Conservation (phyloP, 2,329 filamentous ascomycete species). For the Fusarium stilboides region DNA sequence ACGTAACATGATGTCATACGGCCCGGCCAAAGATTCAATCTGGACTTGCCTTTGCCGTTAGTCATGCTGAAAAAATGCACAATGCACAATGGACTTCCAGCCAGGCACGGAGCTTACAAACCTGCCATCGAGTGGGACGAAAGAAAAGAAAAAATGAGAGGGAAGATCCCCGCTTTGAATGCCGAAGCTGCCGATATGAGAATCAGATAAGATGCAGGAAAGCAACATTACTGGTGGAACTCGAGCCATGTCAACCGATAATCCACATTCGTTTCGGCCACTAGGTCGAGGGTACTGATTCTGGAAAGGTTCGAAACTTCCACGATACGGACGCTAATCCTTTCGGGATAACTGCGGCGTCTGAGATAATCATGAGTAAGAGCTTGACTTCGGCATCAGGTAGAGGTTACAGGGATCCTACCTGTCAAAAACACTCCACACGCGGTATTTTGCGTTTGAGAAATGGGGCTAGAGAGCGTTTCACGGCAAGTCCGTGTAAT, state of each 20-base stretch:
- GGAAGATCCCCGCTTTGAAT: neutral
- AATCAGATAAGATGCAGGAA: neutral
- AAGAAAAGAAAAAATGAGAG: no score
- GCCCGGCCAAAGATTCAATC: no score
- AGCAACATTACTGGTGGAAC: neutral
- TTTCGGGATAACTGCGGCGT: neutral
- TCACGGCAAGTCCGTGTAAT: constrained; percentile 2
- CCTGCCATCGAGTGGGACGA: no score
- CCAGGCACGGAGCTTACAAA: no score
- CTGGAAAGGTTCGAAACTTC: constrained; percentile 4
- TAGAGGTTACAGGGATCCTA: neutral
- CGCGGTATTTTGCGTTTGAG: neutral
- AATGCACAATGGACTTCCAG: no score
- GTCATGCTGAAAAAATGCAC: no score
- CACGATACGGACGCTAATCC: neutral
- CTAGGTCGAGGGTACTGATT: neutral
- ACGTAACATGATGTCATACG: no score
- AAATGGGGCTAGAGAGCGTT: neutral
- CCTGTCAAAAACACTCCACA: neutral
- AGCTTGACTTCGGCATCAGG: neutral
- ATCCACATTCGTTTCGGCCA: neutral
- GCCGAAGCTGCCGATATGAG: neutral
- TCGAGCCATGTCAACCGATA: neutral
- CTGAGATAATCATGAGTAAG: constrained; percentile 11
- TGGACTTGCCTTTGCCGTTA: no score